Evolutionary conservation across 1,284 basidiomycete genomes (phyloP).

Genomic region (Apiotrichum akiyoshidainum): DNA sequence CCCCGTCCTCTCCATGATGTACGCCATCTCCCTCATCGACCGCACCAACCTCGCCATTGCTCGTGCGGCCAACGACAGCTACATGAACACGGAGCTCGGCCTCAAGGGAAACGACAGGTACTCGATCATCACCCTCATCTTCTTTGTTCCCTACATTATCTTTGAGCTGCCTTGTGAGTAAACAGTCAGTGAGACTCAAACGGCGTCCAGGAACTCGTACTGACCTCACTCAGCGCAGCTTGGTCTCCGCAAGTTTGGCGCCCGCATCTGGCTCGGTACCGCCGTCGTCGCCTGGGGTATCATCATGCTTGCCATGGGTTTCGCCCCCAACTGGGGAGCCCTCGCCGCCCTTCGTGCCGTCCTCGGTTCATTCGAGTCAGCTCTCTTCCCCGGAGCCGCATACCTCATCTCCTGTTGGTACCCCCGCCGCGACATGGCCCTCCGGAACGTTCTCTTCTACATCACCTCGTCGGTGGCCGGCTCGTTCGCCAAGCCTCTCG

Average conservation of each 20-base stretch:
- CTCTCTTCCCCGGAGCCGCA: conserved; percentile 47
- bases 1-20: conserved; percentile 18
- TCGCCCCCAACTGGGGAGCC: conserved; percentile 38
- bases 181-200: neutral
- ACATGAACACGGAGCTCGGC: conserved; percentile 33
- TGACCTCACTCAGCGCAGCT: conserved; percentile 16
- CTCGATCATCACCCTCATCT: conserved; percentile 43
- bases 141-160: conserved; percentile 49
- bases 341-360: conserved; percentile 50
- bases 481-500: conserved; percentile 16
- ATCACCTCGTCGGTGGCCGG: conserved; percentile 28
- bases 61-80: conserved; percentile 14
- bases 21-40: conserved; percentile 22
- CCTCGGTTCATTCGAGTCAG: conserved; percentile 47
- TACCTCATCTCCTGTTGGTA: conserved; percentile 54
- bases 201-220: neutral
- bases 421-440: conserved; percentile 51
- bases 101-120: conserved; percentile 39
- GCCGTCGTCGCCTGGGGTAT: conserved; percentile 46
- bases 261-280: conserved; percentile 15
- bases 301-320: conserved; percentile 49
- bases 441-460: conserved; percentile 50
- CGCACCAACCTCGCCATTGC: conserved; percentile 28
- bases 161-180: conserved; percentile 33
- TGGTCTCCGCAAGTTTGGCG: conserved; percentile 28